These are phyloP conservation scores for Zoysia japonica DNA, from an alignment of 176 grass and related monocot species.

Conservation along the genomic window DNA sequence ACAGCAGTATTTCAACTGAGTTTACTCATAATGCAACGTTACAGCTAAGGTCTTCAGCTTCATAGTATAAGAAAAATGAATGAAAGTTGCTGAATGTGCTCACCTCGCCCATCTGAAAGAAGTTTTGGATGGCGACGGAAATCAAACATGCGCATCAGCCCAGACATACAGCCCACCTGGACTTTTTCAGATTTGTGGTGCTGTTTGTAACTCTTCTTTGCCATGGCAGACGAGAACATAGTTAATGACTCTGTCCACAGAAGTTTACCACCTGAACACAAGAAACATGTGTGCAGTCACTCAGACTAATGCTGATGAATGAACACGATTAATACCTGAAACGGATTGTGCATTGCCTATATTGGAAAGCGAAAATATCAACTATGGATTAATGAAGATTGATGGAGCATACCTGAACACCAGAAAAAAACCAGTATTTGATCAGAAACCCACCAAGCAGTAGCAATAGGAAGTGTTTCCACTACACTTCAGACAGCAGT, in stretches of 20 bases:
- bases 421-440: background rate
- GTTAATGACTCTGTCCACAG: conserved; percentile 14
- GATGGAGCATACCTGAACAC: background rate
- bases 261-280: conserved; percentile 40
- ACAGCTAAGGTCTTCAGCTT: conserved; percentile 2
- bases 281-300: conserved; percentile 1
- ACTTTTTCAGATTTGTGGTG: conserved; percentile 29
- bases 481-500: background rate
- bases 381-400: conserved; percentile 8
- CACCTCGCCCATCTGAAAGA: conserved; percentile 74
- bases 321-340: background rate
- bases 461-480: background rate
- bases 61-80: conserved; percentile 4
- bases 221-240: conserved; percentile 60
- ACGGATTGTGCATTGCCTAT: background rate
- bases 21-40: conserved; percentile 19
- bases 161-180: conserved; percentile 66
- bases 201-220: conserved; percentile 52
- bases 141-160: conserved; percentile 78
- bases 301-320: conserved; percentile 20
- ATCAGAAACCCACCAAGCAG: conserved; percentile 19
- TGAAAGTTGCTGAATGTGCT: conserved; percentile 30
- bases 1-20: conserved; percentile 20
- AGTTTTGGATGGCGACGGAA: conserved; percentile 73
- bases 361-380: background rate